phyloP scores from a whole-genome alignment of 1,139 yeast genomes.

The Candida labiduridarum region DNA sequence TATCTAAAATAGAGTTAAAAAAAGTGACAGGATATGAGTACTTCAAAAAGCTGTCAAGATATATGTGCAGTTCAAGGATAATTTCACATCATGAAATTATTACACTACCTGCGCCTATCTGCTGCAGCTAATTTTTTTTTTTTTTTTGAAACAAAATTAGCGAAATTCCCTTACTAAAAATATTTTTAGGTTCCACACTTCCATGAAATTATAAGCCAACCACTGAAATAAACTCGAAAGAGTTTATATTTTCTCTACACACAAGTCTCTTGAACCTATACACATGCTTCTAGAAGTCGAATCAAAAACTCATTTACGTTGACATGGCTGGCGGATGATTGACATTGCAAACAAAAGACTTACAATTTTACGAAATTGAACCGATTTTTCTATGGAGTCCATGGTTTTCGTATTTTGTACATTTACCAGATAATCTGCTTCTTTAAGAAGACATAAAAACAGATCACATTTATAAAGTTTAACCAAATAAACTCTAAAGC shows the following conservation, averaged over 20 bases:
- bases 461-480: constrained; percentile 51
- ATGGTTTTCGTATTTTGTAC: not conserved
- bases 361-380: not conserved
- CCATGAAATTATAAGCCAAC: not conserved
- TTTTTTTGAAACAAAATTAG: not conserved
- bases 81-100: not conserved
- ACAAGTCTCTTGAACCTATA: too few relatives aligned
- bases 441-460: constrained; percentile 58
- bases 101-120: not conserved
- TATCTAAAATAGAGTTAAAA: not conserved
- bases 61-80: not conserved
- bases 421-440: constrained; percentile 69
- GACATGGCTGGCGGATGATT: too few relatives aligned
- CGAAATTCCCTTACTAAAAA: not conserved
- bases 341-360: not conserved
- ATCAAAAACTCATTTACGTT: too few relatives aligned
- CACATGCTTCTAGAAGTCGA: too few relatives aligned
- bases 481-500: constrained; percentile 64
- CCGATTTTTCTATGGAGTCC: not conserved
- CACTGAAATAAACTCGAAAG: too few relatives aligned
- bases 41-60: too few relatives aligned
- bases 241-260: not conserved
- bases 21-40: too few relatives aligned
- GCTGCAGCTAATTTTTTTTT: not conserved
- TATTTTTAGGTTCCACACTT: not conserved